A percentile compares a stretch with the other conserved stretches of the same genome.
These are phyloP conservation scores for Leonotis leonurus DNA, from an alignment of 257 asterid genomes.

Conservation along the genomic window DNA sequence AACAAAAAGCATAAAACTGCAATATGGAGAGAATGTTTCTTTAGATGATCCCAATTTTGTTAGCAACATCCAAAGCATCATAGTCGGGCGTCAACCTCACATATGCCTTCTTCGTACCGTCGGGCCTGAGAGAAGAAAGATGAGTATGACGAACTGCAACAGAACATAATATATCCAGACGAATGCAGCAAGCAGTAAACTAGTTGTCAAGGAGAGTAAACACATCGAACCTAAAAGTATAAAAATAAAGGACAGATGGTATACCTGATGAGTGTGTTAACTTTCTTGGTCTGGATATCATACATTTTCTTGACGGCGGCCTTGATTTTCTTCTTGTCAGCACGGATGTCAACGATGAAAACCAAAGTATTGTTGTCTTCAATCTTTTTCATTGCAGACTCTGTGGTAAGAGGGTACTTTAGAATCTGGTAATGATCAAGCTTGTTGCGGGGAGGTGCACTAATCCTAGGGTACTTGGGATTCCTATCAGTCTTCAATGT, in stretches of 20 bases:
- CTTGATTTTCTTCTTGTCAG: slow-evolving; percentile 48
- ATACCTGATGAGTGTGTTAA: slow-evolving; percentile 51
- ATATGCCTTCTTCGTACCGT: slow-evolving; percentile 55
- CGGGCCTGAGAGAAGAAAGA: slow-evolving; percentile 30
- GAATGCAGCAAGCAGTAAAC: background rate
- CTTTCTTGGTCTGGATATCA: slow-evolving; percentile 41
- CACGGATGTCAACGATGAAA: slow-evolving; percentile 45
- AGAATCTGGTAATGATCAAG: slow-evolving; percentile 43
- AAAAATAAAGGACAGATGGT: background rate
- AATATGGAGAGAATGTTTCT: background rate
- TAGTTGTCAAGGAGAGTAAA: background rate
- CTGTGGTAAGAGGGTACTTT: slow-evolving; percentile 43
- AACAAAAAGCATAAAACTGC: background rate
- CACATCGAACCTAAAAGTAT: background rate
- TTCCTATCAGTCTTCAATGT: slow-evolving; percentile 44
- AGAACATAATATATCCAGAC: no score
- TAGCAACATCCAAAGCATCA: slow-evolving; percentile 54
- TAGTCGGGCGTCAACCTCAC: slow-evolving; percentile 44
- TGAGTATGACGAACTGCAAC: no score
- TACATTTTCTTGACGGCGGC: slow-evolving; percentile 53
- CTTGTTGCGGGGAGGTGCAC: slow-evolving; percentile 46
- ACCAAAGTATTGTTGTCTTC: slow-evolving; percentile 53
- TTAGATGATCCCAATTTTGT: slow-evolving; percentile 45
- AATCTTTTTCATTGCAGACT: slow-evolving; percentile 49
- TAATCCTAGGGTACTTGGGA: slow-evolving; percentile 46